Conservation (phyloP, 441 rosid genomes). For the Erodium moschatum region DNA sequence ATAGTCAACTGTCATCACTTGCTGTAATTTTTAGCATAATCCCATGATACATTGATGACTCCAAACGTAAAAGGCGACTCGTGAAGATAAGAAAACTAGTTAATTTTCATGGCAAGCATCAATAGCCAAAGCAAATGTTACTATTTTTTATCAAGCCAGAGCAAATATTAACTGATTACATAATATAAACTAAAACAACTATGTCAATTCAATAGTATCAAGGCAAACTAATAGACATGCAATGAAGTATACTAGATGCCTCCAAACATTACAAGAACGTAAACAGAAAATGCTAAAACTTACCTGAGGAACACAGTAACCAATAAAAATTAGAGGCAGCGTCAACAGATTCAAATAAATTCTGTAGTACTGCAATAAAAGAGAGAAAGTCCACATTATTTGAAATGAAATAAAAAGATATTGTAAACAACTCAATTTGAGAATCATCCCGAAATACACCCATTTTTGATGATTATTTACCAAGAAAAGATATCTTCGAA, state of each 20-base stretch:
- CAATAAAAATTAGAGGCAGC: conserved; percentile 45
- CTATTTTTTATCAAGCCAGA: too few species aligned
- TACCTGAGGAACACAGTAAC: conserved; percentile 75
- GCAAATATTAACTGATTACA: background rate
- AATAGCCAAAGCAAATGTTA: background rate
- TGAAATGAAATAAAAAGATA: conserved; percentile 12
- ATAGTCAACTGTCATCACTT: background rate
- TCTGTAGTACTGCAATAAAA: conserved; percentile 59
- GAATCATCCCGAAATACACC: conserved; percentile 16
- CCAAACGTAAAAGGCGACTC: background rate
- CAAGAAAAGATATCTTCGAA: background rate
- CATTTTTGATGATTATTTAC: conserved; percentile 16
- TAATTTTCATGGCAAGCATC: background rate
- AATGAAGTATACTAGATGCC: background rate
- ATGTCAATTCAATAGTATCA: background rate
- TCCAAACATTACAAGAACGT: conserved; percentile 1
- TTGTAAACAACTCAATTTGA: background rate
- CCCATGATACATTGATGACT: background rate
- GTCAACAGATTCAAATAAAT: conserved; percentile 49
- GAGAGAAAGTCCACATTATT: conserved; percentile 19
- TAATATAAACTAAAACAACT: background rate
- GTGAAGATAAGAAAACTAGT: background rate
- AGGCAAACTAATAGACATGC: background rate
- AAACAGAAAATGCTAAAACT: conserved; percentile 15
- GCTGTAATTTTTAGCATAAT: background rate